These are phyloP conservation scores for Hygrophila difformis DNA, from an alignment of 257 asterid species.

Conservation along the genomic window DNA sequence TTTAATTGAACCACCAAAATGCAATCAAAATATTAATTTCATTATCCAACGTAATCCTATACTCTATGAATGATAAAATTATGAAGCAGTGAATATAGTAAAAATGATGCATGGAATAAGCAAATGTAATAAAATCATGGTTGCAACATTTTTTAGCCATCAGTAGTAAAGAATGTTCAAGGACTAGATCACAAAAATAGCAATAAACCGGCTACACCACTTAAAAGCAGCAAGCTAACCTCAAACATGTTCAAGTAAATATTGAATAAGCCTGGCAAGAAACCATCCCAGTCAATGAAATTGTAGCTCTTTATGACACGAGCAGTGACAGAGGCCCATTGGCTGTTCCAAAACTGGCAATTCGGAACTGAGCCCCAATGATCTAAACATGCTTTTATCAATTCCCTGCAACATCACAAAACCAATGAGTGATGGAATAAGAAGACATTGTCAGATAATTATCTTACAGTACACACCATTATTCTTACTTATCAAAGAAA, in stretches of 20 bases:
- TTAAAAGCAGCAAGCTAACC: constrained; percentile 33
- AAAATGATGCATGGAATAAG: too few relatives aligned
- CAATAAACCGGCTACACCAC: constrained; percentile 8
- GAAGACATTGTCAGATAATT: constrained; percentile 10
- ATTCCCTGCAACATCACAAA: constrained; percentile 43
- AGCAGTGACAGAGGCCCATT: constrained; percentile 92
- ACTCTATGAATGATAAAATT: too few relatives aligned
- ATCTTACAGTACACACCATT: too few relatives aligned
- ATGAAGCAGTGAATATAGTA: too few relatives aligned
- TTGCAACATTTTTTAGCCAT: too few relatives aligned
- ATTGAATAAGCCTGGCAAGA: constrained; percentile 68
- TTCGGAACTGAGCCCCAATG: constrained; percentile 88
- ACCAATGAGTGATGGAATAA: constrained; percentile 16
- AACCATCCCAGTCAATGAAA: constrained; percentile 64
- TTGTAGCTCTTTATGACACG: constrained; percentile 80
- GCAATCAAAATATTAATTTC: too few relatives aligned
- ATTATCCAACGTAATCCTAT: too few relatives aligned
- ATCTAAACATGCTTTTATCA: constrained; percentile 50
- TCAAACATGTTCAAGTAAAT: constrained; percentile 87
- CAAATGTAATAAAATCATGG: too few relatives aligned
- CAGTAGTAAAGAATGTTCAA: not conserved
- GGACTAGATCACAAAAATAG: constrained; percentile 4
- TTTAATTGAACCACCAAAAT: too few relatives aligned
- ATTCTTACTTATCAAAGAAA: constrained; percentile 74
- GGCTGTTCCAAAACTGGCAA: constrained; percentile 95